These are phyloP conservation scores for Sclerotinia sclerotiorum DNA, from an alignment of 2,329 filamentous ascomycete species.

Conservation along the genomic window DNA sequence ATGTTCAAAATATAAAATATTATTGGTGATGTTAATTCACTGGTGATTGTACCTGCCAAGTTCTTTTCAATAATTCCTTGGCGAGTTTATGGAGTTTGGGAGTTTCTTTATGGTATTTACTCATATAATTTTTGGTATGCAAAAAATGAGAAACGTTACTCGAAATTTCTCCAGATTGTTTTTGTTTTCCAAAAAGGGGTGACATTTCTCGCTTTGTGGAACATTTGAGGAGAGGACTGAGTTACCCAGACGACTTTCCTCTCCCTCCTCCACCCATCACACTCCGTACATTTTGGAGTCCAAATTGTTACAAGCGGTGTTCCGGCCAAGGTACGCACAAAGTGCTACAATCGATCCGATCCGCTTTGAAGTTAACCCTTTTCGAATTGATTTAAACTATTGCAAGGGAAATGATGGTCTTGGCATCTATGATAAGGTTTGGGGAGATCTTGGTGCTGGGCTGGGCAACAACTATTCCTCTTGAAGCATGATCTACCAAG, in stretches of 20 bases:
- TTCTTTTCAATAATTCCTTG: neutral
- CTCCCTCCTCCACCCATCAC: neutral
- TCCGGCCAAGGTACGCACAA: conserved; percentile 15
- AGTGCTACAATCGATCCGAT: conserved; percentile 5
- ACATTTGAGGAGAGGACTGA: neutral
- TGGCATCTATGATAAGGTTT: conserved; percentile 18
- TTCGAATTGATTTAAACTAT: conserved; percentile 1
- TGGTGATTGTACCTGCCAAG: conserved; percentile 2
- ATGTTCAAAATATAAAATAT: neutral
- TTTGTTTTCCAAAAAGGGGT: neutral
- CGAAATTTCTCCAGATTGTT: neutral
- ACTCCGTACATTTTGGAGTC: neutral
- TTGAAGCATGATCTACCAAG: neutral
- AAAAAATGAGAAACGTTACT: neutral
- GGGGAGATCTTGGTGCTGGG: conserved; percentile 14
- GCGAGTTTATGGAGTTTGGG: neutral
- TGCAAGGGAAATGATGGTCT: neutral
- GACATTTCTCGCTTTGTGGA: neutral
- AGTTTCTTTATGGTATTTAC: neutral
- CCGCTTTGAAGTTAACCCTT: neutral
- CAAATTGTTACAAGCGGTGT: conserved; percentile 16
- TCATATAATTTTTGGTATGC: neutral
- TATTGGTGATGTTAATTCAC: neutral
- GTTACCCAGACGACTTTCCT: neutral
- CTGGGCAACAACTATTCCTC: conserved; percentile 5